A percentile compares a stretch with the other conserved stretches of the same genome.
Evolutionary conservation across 192 early-diverging fungal genomes (phyloP).

Genomic region (Coemansia sp.): DNA sequence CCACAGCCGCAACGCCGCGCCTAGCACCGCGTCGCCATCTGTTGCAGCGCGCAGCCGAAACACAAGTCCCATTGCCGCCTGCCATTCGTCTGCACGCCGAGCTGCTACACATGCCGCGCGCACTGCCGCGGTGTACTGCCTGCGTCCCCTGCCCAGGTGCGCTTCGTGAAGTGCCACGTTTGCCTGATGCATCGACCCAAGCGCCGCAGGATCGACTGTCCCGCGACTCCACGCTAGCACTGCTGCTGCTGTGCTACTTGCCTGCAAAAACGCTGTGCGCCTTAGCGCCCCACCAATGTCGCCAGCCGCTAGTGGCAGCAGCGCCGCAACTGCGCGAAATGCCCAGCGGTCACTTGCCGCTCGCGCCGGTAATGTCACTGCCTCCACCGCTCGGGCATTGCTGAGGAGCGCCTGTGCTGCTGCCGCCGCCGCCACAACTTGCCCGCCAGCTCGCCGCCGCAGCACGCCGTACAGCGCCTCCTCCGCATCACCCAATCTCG

Average conservation of each 20-base stretch:
- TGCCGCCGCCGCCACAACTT: constrained; percentile 11
- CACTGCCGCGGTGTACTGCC: constrained; percentile 33
- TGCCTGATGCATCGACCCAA: constrained; percentile 27
- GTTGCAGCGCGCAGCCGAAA: constrained; percentile 28
- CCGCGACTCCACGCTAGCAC: constrained; percentile 17
- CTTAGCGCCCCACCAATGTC: background rate
- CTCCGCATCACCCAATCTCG: background rate
- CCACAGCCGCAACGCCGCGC: constrained; percentile 45
- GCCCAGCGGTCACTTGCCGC: constrained; percentile 25
- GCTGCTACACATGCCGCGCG: constrained; percentile 29
- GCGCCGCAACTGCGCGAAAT: constrained; percentile 26
- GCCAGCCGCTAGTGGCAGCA: constrained; percentile 39
- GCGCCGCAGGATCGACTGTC: constrained; percentile 10
- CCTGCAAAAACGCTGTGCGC: constrained; percentile 15
- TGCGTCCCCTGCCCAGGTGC: constrained; percentile 1
- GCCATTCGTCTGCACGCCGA: constrained; percentile 40
- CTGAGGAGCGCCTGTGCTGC: constrained; percentile 28
- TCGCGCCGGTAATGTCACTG: constrained; percentile 18
- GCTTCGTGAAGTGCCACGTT: constrained; percentile 38
- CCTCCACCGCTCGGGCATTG: constrained; percentile 12
- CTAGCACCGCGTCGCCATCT: constrained; percentile 10
- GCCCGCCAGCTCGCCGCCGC: constrained; percentile 25
- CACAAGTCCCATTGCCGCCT: constrained; percentile 43
- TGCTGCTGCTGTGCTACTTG: constrained; percentile 21
- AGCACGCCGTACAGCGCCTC: constrained; percentile 42